Conservation (phyloP, 176 grass and related monocot species). For the Avena sativa region DNA sequence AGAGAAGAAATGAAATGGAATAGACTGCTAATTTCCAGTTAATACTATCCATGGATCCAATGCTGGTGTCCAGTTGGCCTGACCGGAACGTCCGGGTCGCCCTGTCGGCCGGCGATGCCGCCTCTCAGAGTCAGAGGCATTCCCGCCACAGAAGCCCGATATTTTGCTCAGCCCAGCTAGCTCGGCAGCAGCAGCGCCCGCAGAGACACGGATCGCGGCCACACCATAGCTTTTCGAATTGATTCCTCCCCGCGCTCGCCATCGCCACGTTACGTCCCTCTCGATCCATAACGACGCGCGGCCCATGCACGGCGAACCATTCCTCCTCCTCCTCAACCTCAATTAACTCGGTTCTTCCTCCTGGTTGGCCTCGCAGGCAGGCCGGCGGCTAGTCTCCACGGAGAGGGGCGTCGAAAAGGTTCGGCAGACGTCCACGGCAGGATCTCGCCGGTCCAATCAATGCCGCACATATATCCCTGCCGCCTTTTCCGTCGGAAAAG, state of each 20-base stretch:
- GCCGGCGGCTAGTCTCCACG: too few species aligned
- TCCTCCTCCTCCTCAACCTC: too few species aligned
- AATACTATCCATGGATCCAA: not conserved
- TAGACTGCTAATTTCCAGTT: not conserved
- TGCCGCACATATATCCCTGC: too few species aligned
- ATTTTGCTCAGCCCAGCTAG: not conserved
- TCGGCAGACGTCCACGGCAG: not conserved
- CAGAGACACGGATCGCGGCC: not conserved
- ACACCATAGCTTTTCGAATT: not conserved
- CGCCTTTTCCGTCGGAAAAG: not conserved
- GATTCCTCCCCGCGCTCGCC: not conserved
- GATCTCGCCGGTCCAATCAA: constrained; percentile 23
- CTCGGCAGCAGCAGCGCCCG: too few species aligned
- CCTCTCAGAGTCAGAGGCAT: not conserved
- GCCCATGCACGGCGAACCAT: not conserved
- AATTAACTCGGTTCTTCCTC: not conserved
- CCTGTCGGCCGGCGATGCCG: not conserved
- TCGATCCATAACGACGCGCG: not conserved
- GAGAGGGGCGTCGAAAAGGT: not conserved
- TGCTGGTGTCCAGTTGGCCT: not conserved
- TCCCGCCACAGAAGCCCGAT: not conserved
- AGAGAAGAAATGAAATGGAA: not conserved
- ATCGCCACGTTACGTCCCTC: not conserved
- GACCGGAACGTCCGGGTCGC: not conserved
- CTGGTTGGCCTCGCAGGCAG: too few species aligned